Evolutionary conservation across 2,329 filamentous ascomycete genomes (phyloP).

Genomic region (Scedosporium minutisporum): DNA sequence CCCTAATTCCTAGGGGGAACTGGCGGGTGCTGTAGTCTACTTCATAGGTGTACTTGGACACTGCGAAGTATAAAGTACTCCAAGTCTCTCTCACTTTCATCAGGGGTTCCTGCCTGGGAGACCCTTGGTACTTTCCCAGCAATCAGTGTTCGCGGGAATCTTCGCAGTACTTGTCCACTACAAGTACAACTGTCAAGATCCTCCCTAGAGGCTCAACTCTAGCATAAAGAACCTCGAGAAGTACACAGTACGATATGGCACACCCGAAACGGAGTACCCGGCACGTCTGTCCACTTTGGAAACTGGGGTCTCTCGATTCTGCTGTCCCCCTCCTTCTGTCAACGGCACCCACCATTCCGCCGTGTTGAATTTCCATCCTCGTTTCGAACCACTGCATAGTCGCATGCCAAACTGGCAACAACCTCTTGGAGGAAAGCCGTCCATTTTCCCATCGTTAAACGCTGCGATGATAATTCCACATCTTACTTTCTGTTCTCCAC

Average conservation of each 20-base stretch:
- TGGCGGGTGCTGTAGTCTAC: neutral
- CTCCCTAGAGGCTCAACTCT: too few relatives aligned
- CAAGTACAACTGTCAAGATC: too few relatives aligned
- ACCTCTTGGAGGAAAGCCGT: neutral
- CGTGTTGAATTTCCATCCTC: neutral
- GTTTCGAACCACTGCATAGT: neutral
- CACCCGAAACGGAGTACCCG: neutral
- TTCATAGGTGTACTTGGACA: too few relatives aligned
- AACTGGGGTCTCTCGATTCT: neutral
- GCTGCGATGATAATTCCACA: neutral
- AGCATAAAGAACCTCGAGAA: neutral
- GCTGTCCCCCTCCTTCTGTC: slow-evolving; percentile 1
- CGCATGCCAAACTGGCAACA: neutral
- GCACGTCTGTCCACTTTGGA: neutral
- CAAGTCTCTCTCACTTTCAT: too few relatives aligned
- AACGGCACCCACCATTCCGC: neutral
- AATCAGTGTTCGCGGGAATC: too few relatives aligned
- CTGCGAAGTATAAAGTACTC: too few relatives aligned
- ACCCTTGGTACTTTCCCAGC: too few relatives aligned
- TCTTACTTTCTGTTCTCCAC: neutral
- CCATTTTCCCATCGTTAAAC: neutral
- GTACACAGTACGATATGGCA: neutral
- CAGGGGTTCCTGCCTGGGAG: too few relatives aligned
- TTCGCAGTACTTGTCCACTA: too few relatives aligned
- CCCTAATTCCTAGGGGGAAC: neutral